A percentile compares a stretch with the other conserved stretches of the same genome.
Evolutionary conservation across 164 flowering plant species (phyloP).

Genomic region (Chloranthus sessilifolius): DNA sequence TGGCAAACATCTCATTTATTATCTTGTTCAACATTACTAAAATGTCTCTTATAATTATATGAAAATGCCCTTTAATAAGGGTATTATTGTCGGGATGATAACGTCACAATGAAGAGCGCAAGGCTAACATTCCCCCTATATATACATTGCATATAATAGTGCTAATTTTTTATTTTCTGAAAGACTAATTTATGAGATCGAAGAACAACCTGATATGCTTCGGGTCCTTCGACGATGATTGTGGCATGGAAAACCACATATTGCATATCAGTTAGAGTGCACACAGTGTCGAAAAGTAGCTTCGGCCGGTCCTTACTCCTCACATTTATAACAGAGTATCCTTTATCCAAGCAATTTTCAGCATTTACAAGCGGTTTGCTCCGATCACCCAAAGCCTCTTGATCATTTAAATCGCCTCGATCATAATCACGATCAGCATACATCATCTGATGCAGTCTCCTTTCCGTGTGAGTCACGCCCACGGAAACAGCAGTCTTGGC

Average conservation of each 20-base stretch:
- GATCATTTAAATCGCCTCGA: slow-evolving; percentile 17
- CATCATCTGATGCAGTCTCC: slow-evolving; percentile 96
- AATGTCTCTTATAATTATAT: too few species aligned
- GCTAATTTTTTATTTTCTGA: too few species aligned
- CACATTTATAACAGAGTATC: slow-evolving; percentile 76
- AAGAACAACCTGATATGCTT: slow-evolving; percentile 70
- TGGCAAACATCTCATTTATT: too few species aligned
- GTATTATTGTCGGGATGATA: too few species aligned
- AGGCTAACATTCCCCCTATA: too few species aligned
- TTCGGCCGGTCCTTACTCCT: slow-evolving; percentile 79
- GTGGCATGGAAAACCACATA: slow-evolving; percentile 89
- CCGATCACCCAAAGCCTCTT: slow-evolving; percentile 23
- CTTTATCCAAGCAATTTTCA: slow-evolving; percentile 60
- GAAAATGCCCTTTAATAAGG: too few species aligned
- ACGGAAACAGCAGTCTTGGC: slow-evolving; percentile 74
- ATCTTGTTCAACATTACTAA: too few species aligned
- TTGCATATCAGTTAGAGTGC: slow-evolving; percentile 94
- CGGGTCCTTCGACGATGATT: slow-evolving; percentile 72
- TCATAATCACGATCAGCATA: slow-evolving; percentile 90
- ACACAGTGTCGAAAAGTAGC: slow-evolving; percentile 84
- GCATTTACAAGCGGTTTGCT: slow-evolving; percentile 56
- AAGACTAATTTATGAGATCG: slow-evolving; percentile 1
- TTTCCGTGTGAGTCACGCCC: slow-evolving; percentile 62
- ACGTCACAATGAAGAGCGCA: too few species aligned
- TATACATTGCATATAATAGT: too few species aligned